Conservation (phyloP, 1,284 basidiomycete genomes). For the Apiotrichum laibachii region DNA sequence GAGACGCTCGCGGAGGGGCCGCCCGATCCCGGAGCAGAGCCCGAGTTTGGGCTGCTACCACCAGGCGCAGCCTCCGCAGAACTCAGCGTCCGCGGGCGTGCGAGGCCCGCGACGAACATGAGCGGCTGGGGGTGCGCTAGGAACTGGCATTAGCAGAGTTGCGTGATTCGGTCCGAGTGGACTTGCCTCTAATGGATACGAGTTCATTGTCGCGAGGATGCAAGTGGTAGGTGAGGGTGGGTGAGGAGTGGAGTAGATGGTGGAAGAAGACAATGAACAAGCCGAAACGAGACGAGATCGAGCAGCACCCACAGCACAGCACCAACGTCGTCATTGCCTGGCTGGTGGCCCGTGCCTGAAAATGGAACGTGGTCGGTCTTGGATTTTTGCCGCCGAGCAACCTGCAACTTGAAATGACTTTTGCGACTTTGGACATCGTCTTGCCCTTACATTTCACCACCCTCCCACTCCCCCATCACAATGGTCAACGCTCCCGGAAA, state of each 20-base stretch:
- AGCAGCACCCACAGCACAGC: background rate
- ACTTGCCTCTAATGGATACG: slow-evolving; percentile 73
- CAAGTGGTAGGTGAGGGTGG: background rate
- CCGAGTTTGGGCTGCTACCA: background rate
- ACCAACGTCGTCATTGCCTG: background rate
- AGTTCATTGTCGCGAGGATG: slow-evolving; percentile 64
- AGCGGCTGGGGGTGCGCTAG: slow-evolving; percentile 80
- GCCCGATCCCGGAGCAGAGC: background rate
- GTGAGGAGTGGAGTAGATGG: too few relatives aligned
- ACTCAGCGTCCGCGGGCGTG: slow-evolving; percentile 37
- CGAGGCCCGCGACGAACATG: slow-evolving; percentile 85
- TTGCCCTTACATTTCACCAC: background rate
- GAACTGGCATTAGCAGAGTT: slow-evolving; percentile 46
- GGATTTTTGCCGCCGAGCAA: slow-evolving; percentile 7
- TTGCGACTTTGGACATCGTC: too few relatives aligned
- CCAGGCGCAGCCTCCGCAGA: background rate
- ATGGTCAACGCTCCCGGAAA: slow-evolving; percentile 52
- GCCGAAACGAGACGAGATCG: background rate
- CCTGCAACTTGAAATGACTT: background rate
- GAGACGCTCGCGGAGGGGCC: background rate
- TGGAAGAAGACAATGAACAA: background rate
- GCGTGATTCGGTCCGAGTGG: background rate
- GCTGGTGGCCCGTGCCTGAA: slow-evolving; percentile 8
- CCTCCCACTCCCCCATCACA: background rate
- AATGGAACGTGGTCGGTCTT: background rate